phyloP scores from a whole-genome alignment of 352 stramenopile genomes.

The Phytophthora cajani region DNA sequence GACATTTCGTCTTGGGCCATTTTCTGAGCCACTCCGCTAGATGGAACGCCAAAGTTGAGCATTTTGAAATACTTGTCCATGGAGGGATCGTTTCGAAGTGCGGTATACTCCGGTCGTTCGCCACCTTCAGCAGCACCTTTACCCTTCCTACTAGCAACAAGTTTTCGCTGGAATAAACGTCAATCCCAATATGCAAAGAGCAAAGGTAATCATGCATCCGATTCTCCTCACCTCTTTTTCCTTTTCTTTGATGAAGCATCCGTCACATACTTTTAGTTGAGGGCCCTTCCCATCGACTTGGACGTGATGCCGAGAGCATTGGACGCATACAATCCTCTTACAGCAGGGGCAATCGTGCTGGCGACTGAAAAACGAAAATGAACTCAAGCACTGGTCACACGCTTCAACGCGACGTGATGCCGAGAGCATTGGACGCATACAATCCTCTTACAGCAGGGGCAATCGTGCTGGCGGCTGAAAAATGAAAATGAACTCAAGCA shows the following conservation, averaged over 20 bases:
- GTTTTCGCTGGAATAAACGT: constrained; percentile 44
- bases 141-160: constrained; percentile 30
- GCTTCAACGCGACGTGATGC: no score
- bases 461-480: constrained; percentile 71
- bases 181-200: constrained; percentile 12
- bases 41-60: constrained; percentile 76
- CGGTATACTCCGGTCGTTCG: constrained; percentile 62
- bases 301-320: constrained; percentile 63
- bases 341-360: constrained; percentile 62
- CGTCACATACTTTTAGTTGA: constrained; percentile 69
- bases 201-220: not conserved
- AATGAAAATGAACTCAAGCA: constrained; percentile 74
- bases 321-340: constrained; percentile 57
- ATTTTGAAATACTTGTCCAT: constrained; percentile 91
- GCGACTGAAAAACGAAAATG: constrained; percentile 81
- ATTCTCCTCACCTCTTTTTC: constrained; percentile 55
- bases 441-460: constrained; percentile 52
- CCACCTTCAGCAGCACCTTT: constrained; percentile 11
- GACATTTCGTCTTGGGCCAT: constrained; percentile 82
- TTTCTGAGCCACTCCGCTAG: constrained; percentile 75
- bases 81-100: constrained; percentile 57
- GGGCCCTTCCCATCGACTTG: constrained; percentile 50
- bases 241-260: constrained; percentile 78
- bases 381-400: constrained; percentile 62
- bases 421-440: constrained; percentile 71